A percentile compares a stretch with the other conserved stretches of the same genome.
Conservation (phyloP, 352 stramenopile species). For the Lagenidium giganteum region DNA sequence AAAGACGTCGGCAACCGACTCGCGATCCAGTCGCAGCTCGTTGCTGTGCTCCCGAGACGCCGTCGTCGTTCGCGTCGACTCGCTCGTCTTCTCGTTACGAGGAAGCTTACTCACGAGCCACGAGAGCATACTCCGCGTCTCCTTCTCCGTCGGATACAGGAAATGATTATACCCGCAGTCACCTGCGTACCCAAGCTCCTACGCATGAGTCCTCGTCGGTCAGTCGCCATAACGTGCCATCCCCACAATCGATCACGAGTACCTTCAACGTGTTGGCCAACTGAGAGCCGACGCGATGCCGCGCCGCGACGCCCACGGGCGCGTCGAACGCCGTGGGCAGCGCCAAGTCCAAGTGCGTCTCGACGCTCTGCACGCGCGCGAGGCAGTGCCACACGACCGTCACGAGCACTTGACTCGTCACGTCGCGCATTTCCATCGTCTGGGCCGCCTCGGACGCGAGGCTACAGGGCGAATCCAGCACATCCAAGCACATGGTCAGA, state of each 20-base stretch:
- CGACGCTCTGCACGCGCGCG: slow-evolving; percentile 21
- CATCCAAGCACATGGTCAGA: slow-evolving; percentile 2
- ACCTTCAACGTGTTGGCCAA: slow-evolving; percentile 77
- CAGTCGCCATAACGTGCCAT: no score
- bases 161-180: slow-evolving; percentile 89
- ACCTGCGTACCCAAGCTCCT: slow-evolving; percentile 76
- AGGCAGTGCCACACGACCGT: slow-evolving; percentile 42
- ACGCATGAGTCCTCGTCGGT: no score
- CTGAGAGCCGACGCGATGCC: slow-evolving; percentile 70
- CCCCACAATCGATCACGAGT: neutral
- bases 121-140: slow-evolving; percentile 72
- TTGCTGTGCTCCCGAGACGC: neutral
- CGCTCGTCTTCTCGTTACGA: neutral
- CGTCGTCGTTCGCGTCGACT: neutral
- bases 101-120: slow-evolving; percentile 81
- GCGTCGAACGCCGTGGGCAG: slow-evolving; percentile 15
- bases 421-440: slow-evolving; percentile 13
- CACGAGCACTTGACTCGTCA: slow-evolving; percentile 43
- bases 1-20: slow-evolving; percentile 27
- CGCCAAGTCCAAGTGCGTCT: slow-evolving; percentile 20
- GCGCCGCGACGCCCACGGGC: slow-evolving; percentile 54
- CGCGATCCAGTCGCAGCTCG: slow-evolving; percentile 1
- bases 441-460: neutral
- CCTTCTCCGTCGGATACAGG: slow-evolving; percentile 81
- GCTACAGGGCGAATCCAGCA: no score